Evolutionary conservation across 2,329 filamentous ascomycete genomes (phyloP).

Genomic region (Monosporascus sp.): DNA sequence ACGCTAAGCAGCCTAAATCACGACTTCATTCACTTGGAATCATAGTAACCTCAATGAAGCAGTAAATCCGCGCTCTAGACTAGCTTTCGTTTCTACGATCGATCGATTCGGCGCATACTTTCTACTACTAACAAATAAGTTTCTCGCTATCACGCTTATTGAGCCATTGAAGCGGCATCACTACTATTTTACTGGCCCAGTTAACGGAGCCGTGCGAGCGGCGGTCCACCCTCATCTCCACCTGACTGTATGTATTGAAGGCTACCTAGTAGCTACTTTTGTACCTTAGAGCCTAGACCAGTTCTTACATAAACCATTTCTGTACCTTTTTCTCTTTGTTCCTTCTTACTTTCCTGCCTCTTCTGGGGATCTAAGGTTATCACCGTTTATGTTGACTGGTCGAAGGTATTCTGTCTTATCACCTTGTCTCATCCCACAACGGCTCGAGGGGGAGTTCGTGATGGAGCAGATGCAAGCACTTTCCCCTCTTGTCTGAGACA

Average conservation of each 20-base stretch:
- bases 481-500: not conserved
- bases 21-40: not conserved
- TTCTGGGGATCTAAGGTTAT: not conserved
- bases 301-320: not conserved
- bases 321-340: not conserved
- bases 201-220: too few species aligned
- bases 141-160: too few species aligned
- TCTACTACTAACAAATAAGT: too few species aligned
- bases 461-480: not conserved
- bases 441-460: too few species aligned
- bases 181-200: too few species aligned
- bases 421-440: not conserved
- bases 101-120: too few species aligned
- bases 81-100: too few species aligned
- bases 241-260: too few species aligned
- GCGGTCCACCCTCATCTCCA: too few species aligned
- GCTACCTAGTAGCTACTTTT: not conserved
- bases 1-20: not conserved
- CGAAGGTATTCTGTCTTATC: not conserved
- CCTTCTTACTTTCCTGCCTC: not conserved
- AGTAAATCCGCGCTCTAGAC: too few species aligned
- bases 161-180: too few species aligned
- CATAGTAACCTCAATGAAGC: too few species aligned
- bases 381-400: not conserved
- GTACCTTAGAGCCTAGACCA: not conserved